Base-by-base conservation (phyloP, 177 flowering plant species). In the Telopea speciosissima region DNA sequence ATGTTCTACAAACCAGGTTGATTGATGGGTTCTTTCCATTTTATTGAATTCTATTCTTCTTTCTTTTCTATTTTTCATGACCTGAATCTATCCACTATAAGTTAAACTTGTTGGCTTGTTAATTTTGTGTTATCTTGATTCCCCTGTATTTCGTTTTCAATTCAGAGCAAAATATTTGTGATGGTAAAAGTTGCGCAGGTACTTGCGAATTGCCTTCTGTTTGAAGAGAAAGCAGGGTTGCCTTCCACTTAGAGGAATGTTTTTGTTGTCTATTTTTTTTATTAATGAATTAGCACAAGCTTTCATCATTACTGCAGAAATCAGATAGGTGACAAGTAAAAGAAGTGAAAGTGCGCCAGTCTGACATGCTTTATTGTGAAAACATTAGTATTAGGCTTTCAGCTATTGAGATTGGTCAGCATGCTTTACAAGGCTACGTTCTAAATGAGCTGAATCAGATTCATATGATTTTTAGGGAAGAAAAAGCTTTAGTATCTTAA, bases 1-100 rank as follows among this genome's bases (percentile, higher is more conserved):
- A 84, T 91, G 44, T 91, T 91, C 82, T 90, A 87, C 77, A 86
- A 86, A 79, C 95, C 95, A 78, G 97, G 97, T 88, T 73, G 21
- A 77, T 75, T 65, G 25, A 16, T 74, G 31, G 58, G 24, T 73
- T 54, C 26, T 5, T 12, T 24, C 21, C 25, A 13, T 2, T 63
- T 24, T 52, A 4, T 68, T 58, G 22, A n/a, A 58, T 49, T 49
- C 8, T 49, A 49, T 49, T 49, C 8, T 49, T 13, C 17, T 49
- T 5, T 19, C 9, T 58, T n/a, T 19, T 2, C 61, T 58, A 17
- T 49, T 58, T 21, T 7, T 24, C n/a, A 19, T 7, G 61, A 58
- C 3, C 61, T 58, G 61, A 58, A 19, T 17, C n/a, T n/a, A 58
- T 8, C 19, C 6, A 58, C 16, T 58, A 58, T 21, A 58, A 12